A percentile compares a stretch with the other conserved stretches of the same genome.
These are phyloP conservation scores for Solanum etuberosum DNA, from an alignment of 257 asterid genomes.

Conservation along the genomic window DNA sequence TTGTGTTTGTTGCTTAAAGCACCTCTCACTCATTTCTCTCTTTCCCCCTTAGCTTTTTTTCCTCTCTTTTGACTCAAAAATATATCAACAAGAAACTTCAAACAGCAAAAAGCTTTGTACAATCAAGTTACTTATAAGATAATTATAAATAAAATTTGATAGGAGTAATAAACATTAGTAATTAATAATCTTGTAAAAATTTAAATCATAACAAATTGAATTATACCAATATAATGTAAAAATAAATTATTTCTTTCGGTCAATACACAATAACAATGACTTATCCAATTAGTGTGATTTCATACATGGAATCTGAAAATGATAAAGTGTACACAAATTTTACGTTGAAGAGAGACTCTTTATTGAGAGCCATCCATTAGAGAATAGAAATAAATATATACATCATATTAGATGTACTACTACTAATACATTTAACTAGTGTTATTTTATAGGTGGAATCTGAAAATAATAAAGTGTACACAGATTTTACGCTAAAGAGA, in stretches of 20 bases:
- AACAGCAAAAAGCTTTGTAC: neutral
- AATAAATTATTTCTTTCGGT: neutral
- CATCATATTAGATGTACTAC: neutral
- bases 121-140: neutral
- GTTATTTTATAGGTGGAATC: neutral
- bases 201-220: neutral
- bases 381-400: too few relatives aligned
- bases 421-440: neutral
- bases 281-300: neutral
- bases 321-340: too few relatives aligned
- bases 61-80: neutral
- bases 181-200: neutral
- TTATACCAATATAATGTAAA: neutral
- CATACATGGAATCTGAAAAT: accelerated
- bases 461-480: neutral
- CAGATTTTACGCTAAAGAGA: neutral
- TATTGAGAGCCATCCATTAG: neutral
- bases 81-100: neutral
- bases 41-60: neutral
- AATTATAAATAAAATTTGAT: neutral
- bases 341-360: neutral
- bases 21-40: slow-evolving; percentile 27
- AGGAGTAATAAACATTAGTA: neutral
- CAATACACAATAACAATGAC: too few relatives aligned
- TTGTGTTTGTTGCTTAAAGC: slow-evolving; percentile 86